Evolutionary conservation across 73 alveolate species (phyloP).

Genomic region (Loxodes magnus): DNA sequence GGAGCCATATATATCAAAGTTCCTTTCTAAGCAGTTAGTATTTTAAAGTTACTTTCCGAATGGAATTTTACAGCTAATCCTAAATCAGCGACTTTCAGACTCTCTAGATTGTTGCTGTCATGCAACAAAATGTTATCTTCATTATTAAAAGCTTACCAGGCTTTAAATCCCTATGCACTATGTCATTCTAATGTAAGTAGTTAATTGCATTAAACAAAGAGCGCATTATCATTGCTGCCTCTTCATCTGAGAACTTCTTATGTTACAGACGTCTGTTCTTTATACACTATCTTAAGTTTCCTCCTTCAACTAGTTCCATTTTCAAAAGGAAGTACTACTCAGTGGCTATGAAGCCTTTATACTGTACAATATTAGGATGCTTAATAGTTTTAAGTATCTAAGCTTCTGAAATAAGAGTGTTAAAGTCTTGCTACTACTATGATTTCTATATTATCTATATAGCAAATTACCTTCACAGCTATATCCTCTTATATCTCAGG

Average conservation of each 20-base stretch:
- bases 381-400: slow-evolving; percentile 6
- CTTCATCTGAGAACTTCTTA: slow-evolving; percentile 4
- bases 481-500: neutral
- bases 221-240: slow-evolving; percentile 9
- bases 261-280: neutral
- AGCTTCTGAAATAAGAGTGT: slow-evolving; percentile 20
- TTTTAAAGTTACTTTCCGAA: slow-evolving; percentile 19
- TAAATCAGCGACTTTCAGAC: slow-evolving; percentile 40
- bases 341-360: neutral
- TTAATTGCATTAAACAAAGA: neutral
- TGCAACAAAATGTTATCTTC: slow-evolving; percentile 27
- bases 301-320: slow-evolving; percentile 60
- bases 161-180: slow-evolving; percentile 50
- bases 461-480: slow-evolving; percentile 10
- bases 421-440: neutral
- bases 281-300: slow-evolving; percentile 30
- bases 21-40: slow-evolving; percentile 37
- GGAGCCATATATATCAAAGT: slow-evolving; percentile 67
- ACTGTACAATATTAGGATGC: slow-evolving; percentile 12
- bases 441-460: slow-evolving; percentile 9
- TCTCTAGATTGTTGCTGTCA: slow-evolving; percentile 15
- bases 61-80: slow-evolving; percentile 40
- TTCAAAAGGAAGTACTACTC: slow-evolving; percentile 16
- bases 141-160: slow-evolving; percentile 18
- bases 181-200: slow-evolving; percentile 8